Base-by-base conservation (phyloP, 1,284 basidiomycete species). In the Tylopilus sp. region DNA sequence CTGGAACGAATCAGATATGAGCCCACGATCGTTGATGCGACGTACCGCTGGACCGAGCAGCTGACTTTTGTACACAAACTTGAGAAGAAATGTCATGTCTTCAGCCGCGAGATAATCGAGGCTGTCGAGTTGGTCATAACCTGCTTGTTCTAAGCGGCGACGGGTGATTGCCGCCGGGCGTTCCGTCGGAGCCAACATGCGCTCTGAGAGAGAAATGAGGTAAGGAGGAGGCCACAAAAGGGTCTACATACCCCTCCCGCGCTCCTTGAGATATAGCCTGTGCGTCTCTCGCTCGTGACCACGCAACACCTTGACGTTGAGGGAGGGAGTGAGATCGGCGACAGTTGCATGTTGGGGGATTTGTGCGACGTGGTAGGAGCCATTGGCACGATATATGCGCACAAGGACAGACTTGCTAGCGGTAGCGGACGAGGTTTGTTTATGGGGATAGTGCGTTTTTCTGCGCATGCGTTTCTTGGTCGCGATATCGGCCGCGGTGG, bases 71-170 rank as follows among this genome's bases (percentile, higher is more conserved):
- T 85, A 94, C 43, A 97, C 85, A 66, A 98, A 97, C 64, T 89
- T 90, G 68, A 94, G 83, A 32, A 99, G 75, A 66, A 96, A 95
- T 3, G 85, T 83, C 55, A 97, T 77, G 55, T 94, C 92, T 42
- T 92, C 89, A 24, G 85, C 83, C 1, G 90, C 92, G 20, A 98
- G 78, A 33, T 87, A 80, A 57, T 94, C 89, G 8, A 93, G 73
- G 15, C 86, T 84, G 68, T 99, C 97, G 10, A 82, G 78, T 28
- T 86, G 81, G 40, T 90, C 90, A 66, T 95, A 98, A 0, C 97
- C 97, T 7, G 94, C 93, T 69, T 98, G 93, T 60, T 92, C 84
- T 48, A 99, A 76, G 45, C 94, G 81, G 43, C 92, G 81, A 44
- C 88, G 81, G 42, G 97, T 88, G 57, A 98, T 91, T 47, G 86